Base-by-base conservation (phyloP, 2,329 filamentous ascomycete genomes). In the Neonectria magnoliae region DNA sequence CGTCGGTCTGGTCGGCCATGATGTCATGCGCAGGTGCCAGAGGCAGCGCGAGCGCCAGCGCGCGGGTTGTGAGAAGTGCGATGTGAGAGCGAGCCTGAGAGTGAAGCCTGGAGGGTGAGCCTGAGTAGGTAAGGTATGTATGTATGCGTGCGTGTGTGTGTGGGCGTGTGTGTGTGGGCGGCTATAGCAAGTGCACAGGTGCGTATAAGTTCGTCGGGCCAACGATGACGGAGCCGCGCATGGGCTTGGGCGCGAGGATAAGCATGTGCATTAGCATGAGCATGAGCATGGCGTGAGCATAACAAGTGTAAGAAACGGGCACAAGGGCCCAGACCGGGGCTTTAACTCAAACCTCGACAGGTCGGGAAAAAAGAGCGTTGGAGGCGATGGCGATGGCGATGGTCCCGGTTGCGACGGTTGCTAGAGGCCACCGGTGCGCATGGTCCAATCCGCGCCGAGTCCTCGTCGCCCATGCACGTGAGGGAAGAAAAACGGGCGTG, bases 1-100 rank as follows among this genome's bases (percentile, higher is more conserved):
- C 74, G 51, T 76, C 74, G 54, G 68, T 69, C 56, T 74, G 73
- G 56, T 78, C 77, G 56, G 78, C 73, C 78, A 78, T 79, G 68
- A 70, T 74, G 68, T 65, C 70, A 70, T 74, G 29, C 50, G 62
- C 54, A 51, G 6, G 56, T 48, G 57, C 62, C 64, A 13, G 58
- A 50, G 36, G 36, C 36, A 38, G 68, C 58, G 67, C 41, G 51
- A n/a, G 68, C 58, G 67, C 41, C 48, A n/a, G 63, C 59, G 68
- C 69, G 29, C 44, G 13, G 16, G 25, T 25, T 8, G 60, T 48
- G 36, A 41, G 57, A 29, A 41, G 36, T 27, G 33, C 38, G 33
- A 36, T n/a, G 53, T 44, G 22, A 45, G 33, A 4, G 27, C 3
- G 48, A 33, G 48, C 11, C 10, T 33, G 48, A 42, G n/a, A 18